phyloP scores from a whole-genome alignment of 1,284 basidiomycete species.

The Sphagnurus paluster region DNA sequence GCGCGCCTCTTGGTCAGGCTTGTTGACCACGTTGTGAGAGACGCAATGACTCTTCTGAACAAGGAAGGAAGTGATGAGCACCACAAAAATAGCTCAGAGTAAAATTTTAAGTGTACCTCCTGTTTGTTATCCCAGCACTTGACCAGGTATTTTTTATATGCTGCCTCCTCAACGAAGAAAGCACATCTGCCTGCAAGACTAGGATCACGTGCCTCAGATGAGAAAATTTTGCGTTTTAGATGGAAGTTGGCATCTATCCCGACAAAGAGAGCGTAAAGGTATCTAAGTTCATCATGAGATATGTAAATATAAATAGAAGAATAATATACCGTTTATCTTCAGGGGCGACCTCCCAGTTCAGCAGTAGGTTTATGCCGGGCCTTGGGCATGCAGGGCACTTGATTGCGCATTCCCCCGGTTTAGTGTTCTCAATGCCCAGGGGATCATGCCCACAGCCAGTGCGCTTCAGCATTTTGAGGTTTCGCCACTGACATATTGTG shows the following conservation, averaged over 20 bases:
- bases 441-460: not conserved
- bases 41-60: conserved; percentile 9
- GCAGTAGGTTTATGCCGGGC: conserved; percentile 20
- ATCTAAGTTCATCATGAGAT: not conserved
- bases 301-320: not conserved
- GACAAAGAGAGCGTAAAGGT: conserved; percentile 4
- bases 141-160: conserved; percentile 14
- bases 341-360: conserved; percentile 18
- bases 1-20: conserved; percentile 1
- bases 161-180: conserved; percentile 9
- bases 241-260: conserved; percentile 12
- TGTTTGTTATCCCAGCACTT: conserved; percentile 7
- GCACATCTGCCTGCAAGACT: conserved; percentile 7
- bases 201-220: not conserved
- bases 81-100: not conserved
- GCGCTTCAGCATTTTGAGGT: not conserved
- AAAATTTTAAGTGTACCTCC: conserved; percentile 4
- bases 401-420: conserved; percentile 17
- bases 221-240: conserved; percentile 10
- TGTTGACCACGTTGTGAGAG: conserved; percentile 9
- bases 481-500: not conserved
- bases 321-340: conserved; percentile 1
- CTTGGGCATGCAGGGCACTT: conserved; percentile 27
- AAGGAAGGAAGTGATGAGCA: not conserved
- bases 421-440: not conserved